These are phyloP conservation scores for Stephania cephalantha DNA, from an alignment of 164 flowering plant species.

Conservation along the genomic window DNA sequence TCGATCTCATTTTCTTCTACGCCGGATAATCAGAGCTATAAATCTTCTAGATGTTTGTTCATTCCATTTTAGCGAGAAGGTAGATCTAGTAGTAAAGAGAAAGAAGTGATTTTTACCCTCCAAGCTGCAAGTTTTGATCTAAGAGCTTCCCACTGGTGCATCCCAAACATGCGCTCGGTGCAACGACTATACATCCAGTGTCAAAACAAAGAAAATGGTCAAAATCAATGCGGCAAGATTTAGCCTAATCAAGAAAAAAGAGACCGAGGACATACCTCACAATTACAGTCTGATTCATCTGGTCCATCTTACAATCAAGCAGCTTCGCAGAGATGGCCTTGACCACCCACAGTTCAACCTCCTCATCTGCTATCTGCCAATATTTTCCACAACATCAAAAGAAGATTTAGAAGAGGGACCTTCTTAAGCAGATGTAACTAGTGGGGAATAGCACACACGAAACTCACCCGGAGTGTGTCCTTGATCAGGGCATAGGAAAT, in stretches of 20 bases:
- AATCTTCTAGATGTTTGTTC: neutral
- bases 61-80: neutral
- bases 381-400: neutral
- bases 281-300: constrained; percentile 74
- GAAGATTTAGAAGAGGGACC: constrained; percentile 1
- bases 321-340: constrained; percentile 83
- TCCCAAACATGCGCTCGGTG: constrained; percentile 73
- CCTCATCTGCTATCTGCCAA: constrained; percentile 60
- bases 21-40: neutral
- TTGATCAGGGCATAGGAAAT: constrained; percentile 68
- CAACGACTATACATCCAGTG: constrained; percentile 50
- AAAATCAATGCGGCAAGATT: neutral
- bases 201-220: neutral
- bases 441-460: neutral
- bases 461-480: constrained; percentile 64
- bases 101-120: constrained; percentile 58
- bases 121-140: constrained; percentile 62
- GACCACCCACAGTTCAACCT: constrained; percentile 93
- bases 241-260: neutral
- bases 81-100: neutral
- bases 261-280: constrained; percentile 46
- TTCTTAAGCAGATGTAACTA: neutral
- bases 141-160: constrained; percentile 67
- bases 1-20: neutral
- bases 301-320: constrained; percentile 91